Evolutionary conservation across 495 filamentous ascomycete species (phyloP), one percentile per base, ranked within the genome.

Genomic region (Podospora pseudoanserina): DNA sequence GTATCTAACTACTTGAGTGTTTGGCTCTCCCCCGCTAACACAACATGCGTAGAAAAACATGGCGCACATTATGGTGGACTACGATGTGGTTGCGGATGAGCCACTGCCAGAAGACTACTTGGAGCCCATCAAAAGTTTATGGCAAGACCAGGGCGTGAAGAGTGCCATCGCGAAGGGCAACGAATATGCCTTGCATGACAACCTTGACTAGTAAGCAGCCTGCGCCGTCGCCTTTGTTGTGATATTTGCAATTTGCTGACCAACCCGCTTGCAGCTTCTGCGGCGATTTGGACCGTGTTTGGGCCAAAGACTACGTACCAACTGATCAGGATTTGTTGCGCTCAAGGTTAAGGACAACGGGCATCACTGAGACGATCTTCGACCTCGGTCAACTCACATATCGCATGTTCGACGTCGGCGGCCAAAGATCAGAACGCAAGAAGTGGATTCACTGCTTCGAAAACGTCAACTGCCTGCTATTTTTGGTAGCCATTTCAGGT

Each of bases 361-460:
- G 95, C 73, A 99, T 99, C 69, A 99, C 93, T 53, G 95, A 99
- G 79, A 97, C 95, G 0, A 83, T 96, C 68, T 99, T 99, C 80
- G 94, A 97, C 77, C 85, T 98, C 26, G 94, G 94, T 30, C 88
- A 94, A 70, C 87, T 98, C 77, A 97, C 94, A 71, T 99, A 97
- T 79, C 89, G 93, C 63, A 99, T 99, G 95, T 97, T 98, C 82
- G 95, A 99, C 74, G 95, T 99, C 67, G 95, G 95, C 73, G 95
- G 95, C 64, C 95, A 99, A 79, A 84, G 95, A 71, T 98, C 96
- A 26, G 95, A 99, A 73, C 90, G 95, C 64, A 99, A 99, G 86
- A 99, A 99, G 80, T 99, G 95, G 95, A 97, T 99, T 71, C 95
- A 99, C 76, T 97, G 95, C 80, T 99, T 99, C 77, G 95, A 99